Evolutionary conservation across 139 green algal species (phyloP).

Genomic region (Klebsormidium nitens): DNA sequence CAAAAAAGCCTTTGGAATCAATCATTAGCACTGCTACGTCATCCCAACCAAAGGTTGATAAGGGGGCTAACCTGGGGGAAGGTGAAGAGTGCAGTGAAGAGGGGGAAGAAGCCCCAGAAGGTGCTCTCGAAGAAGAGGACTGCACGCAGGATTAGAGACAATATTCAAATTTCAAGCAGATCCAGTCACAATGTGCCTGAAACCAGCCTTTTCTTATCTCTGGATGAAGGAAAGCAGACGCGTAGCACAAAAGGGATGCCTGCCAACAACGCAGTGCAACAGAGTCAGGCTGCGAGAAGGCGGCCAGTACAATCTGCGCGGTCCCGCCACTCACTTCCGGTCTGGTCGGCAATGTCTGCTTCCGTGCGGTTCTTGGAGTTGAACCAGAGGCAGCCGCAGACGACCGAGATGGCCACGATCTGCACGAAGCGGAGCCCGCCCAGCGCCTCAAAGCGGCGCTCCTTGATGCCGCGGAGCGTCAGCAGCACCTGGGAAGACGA

Average conservation of each 20-base stretch:
- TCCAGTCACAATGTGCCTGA: too few relatives aligned
- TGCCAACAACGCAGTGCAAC: too few relatives aligned
- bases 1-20: background rate
- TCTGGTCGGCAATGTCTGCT: slow-evolving; percentile 5
- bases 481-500: too few relatives aligned
- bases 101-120: slow-evolving; percentile 40
- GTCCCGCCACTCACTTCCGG: background rate
- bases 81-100: slow-evolving; percentile 42
- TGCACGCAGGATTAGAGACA: slow-evolving; percentile 3
- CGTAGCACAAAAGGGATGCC: too few relatives aligned
- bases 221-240: too few relatives aligned
- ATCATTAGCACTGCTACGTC: background rate
- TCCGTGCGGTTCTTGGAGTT: background rate
- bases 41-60: background rate
- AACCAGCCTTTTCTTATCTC: too few relatives aligned
- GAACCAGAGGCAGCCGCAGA: slow-evolving; percentile 25
- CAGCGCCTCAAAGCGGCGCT: background rate
- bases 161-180: too few relatives aligned
- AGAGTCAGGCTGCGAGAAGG: too few relatives aligned
- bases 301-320: too few relatives aligned
- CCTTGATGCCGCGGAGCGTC: slow-evolving; percentile 9
- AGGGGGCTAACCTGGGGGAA: slow-evolving; percentile 29
- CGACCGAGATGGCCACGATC: slow-evolving; percentile 13
- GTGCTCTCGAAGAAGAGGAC: slow-evolving; percentile 35
- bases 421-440: slow-evolving; percentile 4